These are phyloP conservation scores for Hirschioporus abietinus DNA, from an alignment of 768 basidiomycete genomes.

Conservation along the genomic window DNA sequence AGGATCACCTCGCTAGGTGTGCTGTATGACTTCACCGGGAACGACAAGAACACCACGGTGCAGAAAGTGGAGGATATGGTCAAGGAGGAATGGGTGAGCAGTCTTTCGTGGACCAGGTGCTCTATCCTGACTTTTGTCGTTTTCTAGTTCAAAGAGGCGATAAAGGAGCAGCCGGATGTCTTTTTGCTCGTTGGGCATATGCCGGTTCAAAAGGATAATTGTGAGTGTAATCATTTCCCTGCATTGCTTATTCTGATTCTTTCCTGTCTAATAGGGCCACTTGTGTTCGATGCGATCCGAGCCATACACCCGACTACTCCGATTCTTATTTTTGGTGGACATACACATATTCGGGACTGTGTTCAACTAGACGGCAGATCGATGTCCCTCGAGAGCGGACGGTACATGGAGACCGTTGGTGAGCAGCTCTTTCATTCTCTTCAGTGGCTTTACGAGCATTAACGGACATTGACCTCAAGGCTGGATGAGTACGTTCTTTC, in stretches of 20 bases:
- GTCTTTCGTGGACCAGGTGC: not conserved
- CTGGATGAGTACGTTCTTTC: conserved; percentile 7
- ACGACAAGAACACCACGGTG: conserved; percentile 28
- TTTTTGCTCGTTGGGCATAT: conserved; percentile 34
- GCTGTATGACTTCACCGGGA: conserved; percentile 32
- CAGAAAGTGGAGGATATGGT: conserved; percentile 29
- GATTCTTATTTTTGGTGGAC: conserved; percentile 37
- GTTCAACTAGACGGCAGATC: conserved; percentile 28
- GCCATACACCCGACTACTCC: conserved; percentile 29
- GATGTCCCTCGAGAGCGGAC: conserved; percentile 33
- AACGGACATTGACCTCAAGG: not conserved
- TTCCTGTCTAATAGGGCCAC: conserved; percentile 17
- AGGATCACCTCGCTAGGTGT: conserved; percentile 36
- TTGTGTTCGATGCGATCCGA: conserved; percentile 33
- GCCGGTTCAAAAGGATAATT: conserved; percentile 27
- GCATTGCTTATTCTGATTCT: not conserved
- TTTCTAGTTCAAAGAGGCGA: conserved; percentile 21
- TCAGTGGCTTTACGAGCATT: not conserved
- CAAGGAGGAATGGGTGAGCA: conserved; percentile 26
- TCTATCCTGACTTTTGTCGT: conserved; percentile 19
- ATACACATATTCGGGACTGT: conserved; percentile 38
- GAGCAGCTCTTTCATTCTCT: conserved; percentile 17
- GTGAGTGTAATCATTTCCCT: conserved; percentile 7
- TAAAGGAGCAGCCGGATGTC: conserved; percentile 32
- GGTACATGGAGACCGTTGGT: conserved; percentile 39